A percentile compares a stretch with the other conserved stretches of the same genome.
phyloP scores from a whole-genome alignment of 2,329 filamentous ascomycete genomes.

The Aspergillus intermedius region DNA sequence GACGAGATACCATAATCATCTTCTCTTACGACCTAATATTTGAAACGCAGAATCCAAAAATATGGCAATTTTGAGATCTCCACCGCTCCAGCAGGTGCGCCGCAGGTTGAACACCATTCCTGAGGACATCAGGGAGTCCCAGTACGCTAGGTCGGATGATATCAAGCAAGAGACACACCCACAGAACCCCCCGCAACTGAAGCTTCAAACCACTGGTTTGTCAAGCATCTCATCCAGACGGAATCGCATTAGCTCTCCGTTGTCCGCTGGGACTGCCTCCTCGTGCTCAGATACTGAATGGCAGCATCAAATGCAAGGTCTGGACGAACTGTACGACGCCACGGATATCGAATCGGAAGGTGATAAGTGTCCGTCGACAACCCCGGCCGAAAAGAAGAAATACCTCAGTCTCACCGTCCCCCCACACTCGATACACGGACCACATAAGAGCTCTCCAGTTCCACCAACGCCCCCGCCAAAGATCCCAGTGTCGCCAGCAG shows the following conservation, averaged over 20 bases:
- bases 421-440: conserved; percentile 49
- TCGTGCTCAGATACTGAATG: conserved; percentile 51
- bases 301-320: conserved; percentile 63
- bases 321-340: conserved; percentile 81
- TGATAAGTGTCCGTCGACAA: conserved; percentile 43
- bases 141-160: conserved; percentile 11
- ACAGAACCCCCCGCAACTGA: conserved; percentile 23
- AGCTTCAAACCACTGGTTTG: conserved; percentile 27
- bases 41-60: background rate
- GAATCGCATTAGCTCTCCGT: conserved; percentile 25
- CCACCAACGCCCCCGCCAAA: conserved; percentile 46
- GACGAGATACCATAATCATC: conserved; percentile 25
- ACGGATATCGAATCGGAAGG: conserved; percentile 68
- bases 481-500: conserved; percentile 69
- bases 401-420: conserved; percentile 56
- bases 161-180: background rate
- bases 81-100: conserved; percentile 52
- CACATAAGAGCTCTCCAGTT: conserved; percentile 42
- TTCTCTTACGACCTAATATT: background rate
- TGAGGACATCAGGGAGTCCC: conserved; percentile 44
- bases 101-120: conserved; percentile 60
- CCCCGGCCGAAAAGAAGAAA: conserved; percentile 46
- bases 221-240: conserved; percentile 15
- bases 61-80: conserved; percentile 34
- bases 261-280: conserved; percentile 26